These are phyloP conservation scores for Mortierella polycephala DNA, from an alignment of 371 early-diverging fungal species.

Conservation along the genomic window DNA sequence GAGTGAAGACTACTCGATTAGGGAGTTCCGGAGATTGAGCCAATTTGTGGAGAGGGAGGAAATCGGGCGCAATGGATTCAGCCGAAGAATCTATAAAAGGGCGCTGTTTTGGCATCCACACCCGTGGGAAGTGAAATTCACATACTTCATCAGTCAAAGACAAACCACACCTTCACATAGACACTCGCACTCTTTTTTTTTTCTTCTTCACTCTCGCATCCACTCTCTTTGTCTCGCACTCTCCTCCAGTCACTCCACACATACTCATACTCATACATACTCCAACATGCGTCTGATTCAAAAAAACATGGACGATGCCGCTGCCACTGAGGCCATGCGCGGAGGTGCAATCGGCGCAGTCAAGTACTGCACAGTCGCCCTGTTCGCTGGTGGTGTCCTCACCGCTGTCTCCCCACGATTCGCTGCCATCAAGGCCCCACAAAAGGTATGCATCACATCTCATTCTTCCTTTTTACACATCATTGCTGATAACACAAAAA, in stretches of 20 bases:
- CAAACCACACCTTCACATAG: too few species aligned
- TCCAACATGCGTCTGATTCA: constrained; percentile 49
- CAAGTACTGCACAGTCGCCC: constrained; percentile 49
- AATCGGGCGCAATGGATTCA: too few species aligned
- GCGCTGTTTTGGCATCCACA: too few species aligned
- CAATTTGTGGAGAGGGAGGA: too few species aligned
- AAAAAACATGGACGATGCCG: constrained; percentile 31
- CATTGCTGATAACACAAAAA: background rate
- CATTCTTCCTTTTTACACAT: background rate
- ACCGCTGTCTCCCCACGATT: constrained; percentile 29
- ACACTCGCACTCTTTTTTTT: background rate
- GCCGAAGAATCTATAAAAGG: too few species aligned
- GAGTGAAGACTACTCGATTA: too few species aligned
- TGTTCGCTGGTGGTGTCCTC: constrained; percentile 46
- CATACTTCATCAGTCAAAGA: too few species aligned
- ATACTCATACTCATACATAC: background rate
- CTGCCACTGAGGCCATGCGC: constrained; percentile 49
- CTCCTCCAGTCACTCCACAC: background rate
- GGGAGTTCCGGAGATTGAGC: too few species aligned
- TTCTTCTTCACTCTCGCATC: background rate
- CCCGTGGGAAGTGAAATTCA: too few species aligned
- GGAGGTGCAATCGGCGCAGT: constrained; percentile 47
- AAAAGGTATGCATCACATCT: constrained; percentile 27
- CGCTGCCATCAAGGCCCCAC: constrained; percentile 38
- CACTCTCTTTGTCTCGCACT: background rate